These are phyloP conservation scores for Rosa chinensis DNA, from an alignment of 306 rosid genomes.

Conservation along the genomic window DNA sequence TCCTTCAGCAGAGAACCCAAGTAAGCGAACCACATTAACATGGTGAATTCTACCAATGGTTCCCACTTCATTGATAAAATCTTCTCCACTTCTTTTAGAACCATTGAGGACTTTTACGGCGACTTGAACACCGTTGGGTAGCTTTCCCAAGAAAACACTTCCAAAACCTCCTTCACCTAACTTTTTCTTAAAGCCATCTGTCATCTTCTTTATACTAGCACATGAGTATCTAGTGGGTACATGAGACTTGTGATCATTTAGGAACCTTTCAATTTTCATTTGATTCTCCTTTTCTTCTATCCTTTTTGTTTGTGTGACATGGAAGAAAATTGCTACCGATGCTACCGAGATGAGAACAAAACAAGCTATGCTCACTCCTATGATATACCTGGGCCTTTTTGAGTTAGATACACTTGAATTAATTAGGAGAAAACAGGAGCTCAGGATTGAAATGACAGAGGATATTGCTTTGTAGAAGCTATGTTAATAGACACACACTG, in stretches of 20 bases:
- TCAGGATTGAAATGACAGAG: neutral
- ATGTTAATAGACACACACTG: neutral
- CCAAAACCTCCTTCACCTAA: constrained; percentile 6
- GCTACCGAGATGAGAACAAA: neutral
- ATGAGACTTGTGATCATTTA: neutral
- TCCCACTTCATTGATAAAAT: neutral
- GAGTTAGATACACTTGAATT: neutral
- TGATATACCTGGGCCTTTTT: neutral
- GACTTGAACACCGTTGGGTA: neutral
- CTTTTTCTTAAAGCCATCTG: neutral
- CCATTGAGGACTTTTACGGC: neutral
- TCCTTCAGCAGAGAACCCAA: constrained; percentile 6
- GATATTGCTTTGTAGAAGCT: neutral
- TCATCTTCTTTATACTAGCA: neutral
- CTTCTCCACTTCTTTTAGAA: neutral
- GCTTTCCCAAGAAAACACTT: neutral
- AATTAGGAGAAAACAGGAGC: neutral
- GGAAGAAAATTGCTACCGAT: neutral
- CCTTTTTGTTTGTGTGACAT: neutral
- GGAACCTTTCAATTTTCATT: neutral
- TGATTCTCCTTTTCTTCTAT: neutral
- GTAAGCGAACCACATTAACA: constrained; percentile 4
- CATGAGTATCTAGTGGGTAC: neutral
- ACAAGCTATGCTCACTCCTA: neutral
- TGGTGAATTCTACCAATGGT: constrained; percentile 11